These are phyloP conservation scores for Verticillium albo-atrum DNA, from an alignment of 2,329 filamentous ascomycete species.

Conservation along the genomic window DNA sequence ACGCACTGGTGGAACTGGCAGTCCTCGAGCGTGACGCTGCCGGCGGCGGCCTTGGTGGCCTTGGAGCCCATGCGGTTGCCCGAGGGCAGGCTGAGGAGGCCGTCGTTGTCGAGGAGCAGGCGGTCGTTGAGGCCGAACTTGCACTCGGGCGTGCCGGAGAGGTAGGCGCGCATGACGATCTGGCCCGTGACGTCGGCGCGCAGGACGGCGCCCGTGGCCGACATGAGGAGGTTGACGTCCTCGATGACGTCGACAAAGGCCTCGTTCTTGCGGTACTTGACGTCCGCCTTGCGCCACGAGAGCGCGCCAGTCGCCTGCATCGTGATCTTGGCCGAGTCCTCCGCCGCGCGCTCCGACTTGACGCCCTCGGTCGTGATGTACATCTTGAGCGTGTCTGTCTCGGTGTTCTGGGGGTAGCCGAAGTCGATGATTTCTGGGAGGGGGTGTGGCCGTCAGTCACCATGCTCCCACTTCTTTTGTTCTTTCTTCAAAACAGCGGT, in stretches of 20 bases:
- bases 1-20: slow-evolving; percentile 99
- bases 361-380: slow-evolving; percentile 99
- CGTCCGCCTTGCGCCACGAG: slow-evolving; percentile 94
- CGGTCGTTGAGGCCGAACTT: slow-evolving; percentile 98
- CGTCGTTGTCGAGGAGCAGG: slow-evolving; percentile 78
- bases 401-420: slow-evolving; percentile 97
- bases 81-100: slow-evolving; percentile 59
- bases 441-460: too few species aligned
- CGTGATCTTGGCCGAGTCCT: slow-evolving; percentile 96
- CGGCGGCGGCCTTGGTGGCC: slow-evolving; percentile 90
- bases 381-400: slow-evolving; percentile 98
- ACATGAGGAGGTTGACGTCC: slow-evolving; percentile 98
- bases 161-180: slow-evolving; percentile 97
- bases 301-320: slow-evolving; percentile 98
- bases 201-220: slow-evolving; percentile 90
- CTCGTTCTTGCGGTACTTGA: slow-evolving; percentile 99
- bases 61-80: slow-evolving; percentile 79
- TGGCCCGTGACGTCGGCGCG: slow-evolving; percentile 95
- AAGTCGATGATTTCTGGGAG: slow-evolving; percentile 90
- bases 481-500: background rate
- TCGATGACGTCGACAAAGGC: slow-evolving; percentile 99
- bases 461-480: too few species aligned
- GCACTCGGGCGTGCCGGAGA: slow-evolving; percentile 94
- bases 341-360: slow-evolving; percentile 79
- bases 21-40: slow-evolving; percentile 92